Evolutionary conservation across 2,329 filamentous ascomycete species (phyloP).

Genomic region (Moelleriella libera): DNA sequence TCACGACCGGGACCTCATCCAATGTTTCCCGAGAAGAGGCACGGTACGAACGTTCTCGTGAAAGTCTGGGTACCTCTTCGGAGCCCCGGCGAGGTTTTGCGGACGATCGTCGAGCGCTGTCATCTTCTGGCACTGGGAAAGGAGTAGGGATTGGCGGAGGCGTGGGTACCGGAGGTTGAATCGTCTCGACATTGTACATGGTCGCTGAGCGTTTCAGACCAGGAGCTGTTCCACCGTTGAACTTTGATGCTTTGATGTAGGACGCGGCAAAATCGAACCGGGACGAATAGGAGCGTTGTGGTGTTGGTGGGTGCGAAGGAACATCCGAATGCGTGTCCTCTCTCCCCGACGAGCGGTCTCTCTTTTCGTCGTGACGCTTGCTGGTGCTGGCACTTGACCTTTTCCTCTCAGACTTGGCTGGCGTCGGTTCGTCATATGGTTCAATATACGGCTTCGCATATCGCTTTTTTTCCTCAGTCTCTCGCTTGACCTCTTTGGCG

Average conservation of each 20-base stretch:
- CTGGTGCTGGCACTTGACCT: slow-evolving; percentile 18
- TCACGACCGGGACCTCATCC: slow-evolving; percentile 15
- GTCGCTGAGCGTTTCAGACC: slow-evolving; percentile 9
- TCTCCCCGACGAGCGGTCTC: slow-evolving; percentile 18
- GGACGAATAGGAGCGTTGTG: slow-evolving; percentile 9
- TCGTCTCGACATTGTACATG: slow-evolving; percentile 8
- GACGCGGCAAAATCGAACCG: slow-evolving; percentile 10
- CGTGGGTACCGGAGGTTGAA: slow-evolving; percentile 19
- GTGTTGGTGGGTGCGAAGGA: slow-evolving; percentile 9
- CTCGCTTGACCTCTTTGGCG: slow-evolving; percentile 23
- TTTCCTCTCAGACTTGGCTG: slow-evolving; percentile 20
- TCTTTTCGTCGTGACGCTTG: slow-evolving; percentile 23
- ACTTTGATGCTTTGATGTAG: slow-evolving; percentile 18
- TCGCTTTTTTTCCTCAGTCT: slow-evolving; percentile 22
- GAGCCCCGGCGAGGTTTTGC: slow-evolving; percentile 20
- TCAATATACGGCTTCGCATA: slow-evolving; percentile 21
- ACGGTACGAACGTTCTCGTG: slow-evolving; percentile 16
- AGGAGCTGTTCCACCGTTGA: slow-evolving; percentile 8
- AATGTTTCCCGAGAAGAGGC: slow-evolving; percentile 17
- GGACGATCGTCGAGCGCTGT: slow-evolving; percentile 17
- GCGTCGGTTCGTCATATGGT: slow-evolving; percentile 13
- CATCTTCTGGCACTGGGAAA: slow-evolving; percentile 16
- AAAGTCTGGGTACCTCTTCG: slow-evolving; percentile 9
- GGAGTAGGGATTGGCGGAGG: slow-evolving; percentile 17
- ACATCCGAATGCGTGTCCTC: slow-evolving; percentile 15